A percentile compares a stretch with the other conserved stretches of the same genome.
Evolutionary conservation across 495 filamentous ascomycete species (phyloP).

Genomic region (Daldinia caldariorum): DNA sequence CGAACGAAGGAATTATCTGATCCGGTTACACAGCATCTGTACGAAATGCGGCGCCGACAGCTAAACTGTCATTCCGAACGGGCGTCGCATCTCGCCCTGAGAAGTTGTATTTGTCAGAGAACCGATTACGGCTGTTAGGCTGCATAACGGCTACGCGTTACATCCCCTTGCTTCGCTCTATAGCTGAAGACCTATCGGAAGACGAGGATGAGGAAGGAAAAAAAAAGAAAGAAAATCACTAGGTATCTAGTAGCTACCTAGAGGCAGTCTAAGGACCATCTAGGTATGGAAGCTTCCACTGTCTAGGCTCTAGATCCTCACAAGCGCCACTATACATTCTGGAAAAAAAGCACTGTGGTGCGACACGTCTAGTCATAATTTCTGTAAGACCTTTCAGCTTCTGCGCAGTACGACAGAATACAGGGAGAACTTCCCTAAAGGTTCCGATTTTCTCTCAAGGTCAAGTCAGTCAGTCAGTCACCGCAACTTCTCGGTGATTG

Average conservation of each 20-base stretch:
- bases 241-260: slow-evolving; percentile 1
- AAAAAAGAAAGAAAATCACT: slow-evolving; percentile 1
- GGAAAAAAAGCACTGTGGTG: slow-evolving; percentile 28
- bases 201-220: slow-evolving; percentile 5
- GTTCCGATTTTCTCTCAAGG: neutral
- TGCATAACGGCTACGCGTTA: slow-evolving; percentile 31
- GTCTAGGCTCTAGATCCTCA: slow-evolving; percentile 29
- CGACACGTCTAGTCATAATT: slow-evolving; percentile 21
- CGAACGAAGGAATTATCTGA: slow-evolving; percentile 38
- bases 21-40: slow-evolving; percentile 38
- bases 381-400: slow-evolving; percentile 27
- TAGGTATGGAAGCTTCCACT: slow-evolving; percentile 19
- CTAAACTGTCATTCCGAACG: slow-evolving; percentile 24
- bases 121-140: slow-evolving; percentile 24
- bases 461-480: slow-evolving; percentile 5
- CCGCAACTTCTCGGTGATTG: slow-evolving; percentile 23
- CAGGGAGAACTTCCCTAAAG: slow-evolving; percentile 7
- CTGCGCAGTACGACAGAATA: slow-evolving; percentile 33
- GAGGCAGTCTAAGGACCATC: neutral
- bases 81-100: slow-evolving; percentile 22
- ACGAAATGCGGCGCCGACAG: slow-evolving; percentile 34
- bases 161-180: slow-evolving; percentile 29
- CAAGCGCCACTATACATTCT: slow-evolving; percentile 34
- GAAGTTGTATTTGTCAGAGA: slow-evolving; percentile 20
- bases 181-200: slow-evolving; percentile 37